Evolutionary conservation across 108 stramenopile genomes (phyloP).

Genomic region (Pseudonitzschia delicatissima): DNA sequence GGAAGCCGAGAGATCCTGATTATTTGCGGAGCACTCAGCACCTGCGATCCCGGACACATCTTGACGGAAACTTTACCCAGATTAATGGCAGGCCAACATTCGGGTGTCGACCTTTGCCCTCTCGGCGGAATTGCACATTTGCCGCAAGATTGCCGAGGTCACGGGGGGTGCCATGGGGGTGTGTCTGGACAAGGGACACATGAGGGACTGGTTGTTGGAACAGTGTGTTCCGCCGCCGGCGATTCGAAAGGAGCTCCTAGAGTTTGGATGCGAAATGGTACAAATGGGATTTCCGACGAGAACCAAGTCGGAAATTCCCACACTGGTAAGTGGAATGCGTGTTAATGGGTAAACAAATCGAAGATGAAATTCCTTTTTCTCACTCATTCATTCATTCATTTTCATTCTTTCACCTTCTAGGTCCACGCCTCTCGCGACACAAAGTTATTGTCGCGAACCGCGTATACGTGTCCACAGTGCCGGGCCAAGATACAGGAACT

Average conservation of each 20-base stretch:
- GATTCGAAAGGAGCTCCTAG: conserved; percentile 11
- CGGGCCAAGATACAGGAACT: conserved; percentile 67
- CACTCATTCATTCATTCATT: neutral
- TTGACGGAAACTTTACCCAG: conserved; percentile 69
- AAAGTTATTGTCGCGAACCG: conserved; percentile 61
- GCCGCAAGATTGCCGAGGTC: conserved; percentile 72
- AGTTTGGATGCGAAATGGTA: conserved; percentile 69
- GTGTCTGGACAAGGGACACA: conserved; percentile 69
- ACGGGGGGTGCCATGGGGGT: conserved; percentile 76
- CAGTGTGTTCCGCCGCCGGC: conserved; percentile 76
- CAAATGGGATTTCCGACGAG: conserved; percentile 83
- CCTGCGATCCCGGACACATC: conserved; percentile 80
- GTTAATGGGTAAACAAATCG: neutral
- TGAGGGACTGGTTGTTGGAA: conserved; percentile 66
- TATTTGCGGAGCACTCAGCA: conserved; percentile 60
- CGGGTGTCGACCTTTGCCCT: conserved; percentile 67
- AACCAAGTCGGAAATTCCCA: conserved; percentile 62
- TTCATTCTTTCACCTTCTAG: neutral
- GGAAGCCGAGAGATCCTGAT: conserved; percentile 83
- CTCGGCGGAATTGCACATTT: conserved; percentile 79
- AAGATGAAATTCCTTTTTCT: neutral
- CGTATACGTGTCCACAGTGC: conserved; percentile 84
- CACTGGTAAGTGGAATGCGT: conserved; percentile 31
- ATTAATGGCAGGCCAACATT: conserved; percentile 57
- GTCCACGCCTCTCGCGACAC: conserved; percentile 64